phyloP scores from a whole-genome alignment of 2,329 filamentous ascomycete genomes.

The Colletotrichum nymphaeae region DNA sequence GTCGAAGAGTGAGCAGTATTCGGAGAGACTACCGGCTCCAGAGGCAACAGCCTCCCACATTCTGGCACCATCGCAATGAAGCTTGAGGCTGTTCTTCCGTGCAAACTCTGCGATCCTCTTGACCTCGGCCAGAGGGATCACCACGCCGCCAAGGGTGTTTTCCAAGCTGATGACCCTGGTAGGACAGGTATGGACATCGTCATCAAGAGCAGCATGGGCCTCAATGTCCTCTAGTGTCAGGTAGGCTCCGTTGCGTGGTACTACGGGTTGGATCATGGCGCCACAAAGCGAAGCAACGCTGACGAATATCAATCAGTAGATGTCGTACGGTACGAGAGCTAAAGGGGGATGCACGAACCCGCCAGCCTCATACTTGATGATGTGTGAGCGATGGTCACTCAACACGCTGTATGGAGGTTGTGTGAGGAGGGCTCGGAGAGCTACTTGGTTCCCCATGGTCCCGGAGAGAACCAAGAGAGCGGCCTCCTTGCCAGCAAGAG shows the following conservation, averaged over 20 bases:
- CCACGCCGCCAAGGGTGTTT: slow-evolving; percentile 83
- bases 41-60: slow-evolving; percentile 85
- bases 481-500: slow-evolving; percentile 79
- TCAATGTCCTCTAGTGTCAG: slow-evolving; percentile 82
- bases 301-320: slow-evolving; percentile 35
- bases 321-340: not conserved
- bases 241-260: slow-evolving; percentile 77
- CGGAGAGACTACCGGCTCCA: slow-evolving; percentile 73
- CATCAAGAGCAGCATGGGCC: slow-evolving; percentile 70
- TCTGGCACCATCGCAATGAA: slow-evolving; percentile 84
- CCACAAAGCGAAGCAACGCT: slow-evolving; percentile 79
- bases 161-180: slow-evolving; percentile 86
- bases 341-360: slow-evolving; percentile 54
- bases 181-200: slow-evolving; percentile 82
- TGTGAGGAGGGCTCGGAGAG: slow-evolving; percentile 79
- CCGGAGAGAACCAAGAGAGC: slow-evolving; percentile 87
- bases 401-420: slow-evolving; percentile 86
- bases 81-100: slow-evolving; percentile 68
- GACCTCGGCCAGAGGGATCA: slow-evolving; percentile 81
- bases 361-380: slow-evolving; percentile 75
- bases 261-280: slow-evolving; percentile 74
- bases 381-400: slow-evolving; percentile 83
- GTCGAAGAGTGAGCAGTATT: slow-evolving; percentile 78
- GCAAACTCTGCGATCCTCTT: slow-evolving; percentile 78
- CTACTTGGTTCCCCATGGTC: slow-evolving; percentile 94